Evolutionary conservation across 306 rosid genomes (phyloP).

Genomic region (Glycine tomentella): DNA sequence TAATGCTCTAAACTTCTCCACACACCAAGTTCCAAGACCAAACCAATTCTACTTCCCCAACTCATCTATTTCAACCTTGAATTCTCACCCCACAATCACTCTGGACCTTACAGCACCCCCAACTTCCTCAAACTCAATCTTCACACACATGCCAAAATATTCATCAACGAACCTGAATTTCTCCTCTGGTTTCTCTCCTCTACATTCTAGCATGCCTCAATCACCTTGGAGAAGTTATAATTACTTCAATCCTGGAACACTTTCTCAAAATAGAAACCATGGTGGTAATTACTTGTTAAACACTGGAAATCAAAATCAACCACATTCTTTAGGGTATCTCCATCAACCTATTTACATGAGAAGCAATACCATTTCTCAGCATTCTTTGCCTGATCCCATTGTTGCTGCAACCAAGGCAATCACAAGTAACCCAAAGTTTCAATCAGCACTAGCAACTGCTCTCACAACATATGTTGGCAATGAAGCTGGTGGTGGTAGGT

Average conservation of each 20-base stretch:
- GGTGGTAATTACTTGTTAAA: slow-evolving; percentile 12
- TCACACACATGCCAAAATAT: slow-evolving; percentile 36
- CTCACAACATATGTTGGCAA: slow-evolving; percentile 39
- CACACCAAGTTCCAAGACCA: slow-evolving; percentile 46
- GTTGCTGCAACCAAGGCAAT: slow-evolving; percentile 49
- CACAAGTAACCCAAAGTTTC: slow-evolving; percentile 48
- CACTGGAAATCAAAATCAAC: slow-evolving; percentile 38
- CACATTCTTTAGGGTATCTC: slow-evolving; percentile 43
- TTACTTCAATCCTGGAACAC: slow-evolving; percentile 40
- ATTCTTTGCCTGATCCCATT: slow-evolving; percentile 34
- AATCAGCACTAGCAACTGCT: slow-evolving; percentile 47
- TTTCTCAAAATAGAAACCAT: slow-evolving; percentile 41
- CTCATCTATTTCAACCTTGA: slow-evolving; percentile 57
- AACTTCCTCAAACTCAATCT: slow-evolving; percentile 39
- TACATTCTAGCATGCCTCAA: slow-evolving; percentile 43
- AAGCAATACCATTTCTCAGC: slow-evolving; percentile 31
- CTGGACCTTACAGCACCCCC: slow-evolving; percentile 58
- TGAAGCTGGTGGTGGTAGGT: slow-evolving; percentile 33
- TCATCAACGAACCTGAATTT: slow-evolving; percentile 52
- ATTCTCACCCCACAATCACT: slow-evolving; percentile 71
- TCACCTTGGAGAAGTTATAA: slow-evolving; percentile 28
- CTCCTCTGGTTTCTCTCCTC: slow-evolving; percentile 49
- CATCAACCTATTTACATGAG: slow-evolving; percentile 45
- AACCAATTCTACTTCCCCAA: slow-evolving; percentile 53
- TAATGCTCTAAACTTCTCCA: slow-evolving; percentile 42